These are phyloP conservation scores for Saccharomycopsis javanensis DNA, from an alignment of 805 yeast genomes.

Conservation along the genomic window DNA sequence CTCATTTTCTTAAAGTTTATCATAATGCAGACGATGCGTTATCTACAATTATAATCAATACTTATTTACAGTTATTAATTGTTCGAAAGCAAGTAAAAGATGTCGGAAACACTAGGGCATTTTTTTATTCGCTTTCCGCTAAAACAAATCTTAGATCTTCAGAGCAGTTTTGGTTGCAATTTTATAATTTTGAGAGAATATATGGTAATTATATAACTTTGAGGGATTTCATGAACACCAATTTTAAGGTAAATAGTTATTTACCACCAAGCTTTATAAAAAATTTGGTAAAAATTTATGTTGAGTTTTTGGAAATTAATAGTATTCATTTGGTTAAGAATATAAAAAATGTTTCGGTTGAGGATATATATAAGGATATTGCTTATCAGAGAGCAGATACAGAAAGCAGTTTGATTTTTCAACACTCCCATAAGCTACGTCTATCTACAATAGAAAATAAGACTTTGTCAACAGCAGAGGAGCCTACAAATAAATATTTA, in stretches of 20 bases:
- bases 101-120: background rate
- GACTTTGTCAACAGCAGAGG: conserved; percentile 24
- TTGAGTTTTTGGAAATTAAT: conserved; percentile 29
- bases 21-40: conserved; percentile 1
- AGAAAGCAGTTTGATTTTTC: conserved; percentile 10
- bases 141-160: conserved; percentile 16
- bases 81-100: background rate
- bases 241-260: conserved; percentile 35
- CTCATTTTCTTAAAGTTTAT: background rate
- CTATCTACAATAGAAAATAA: conserved; percentile 10
- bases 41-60: background rate
- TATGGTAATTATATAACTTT: conserved; percentile 37
- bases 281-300: conserved; percentile 30
- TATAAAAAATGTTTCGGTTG: background rate
- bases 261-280: conserved; percentile 43
- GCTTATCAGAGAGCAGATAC: conserved; percentile 7
- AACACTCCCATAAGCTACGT: conserved; percentile 23
- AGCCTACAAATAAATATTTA: conserved; percentile 24
- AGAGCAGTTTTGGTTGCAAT: conserved; percentile 46
- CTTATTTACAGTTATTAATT: conserved; percentile 4
- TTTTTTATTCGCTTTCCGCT: background rate
- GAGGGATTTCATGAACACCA: conserved; percentile 32
- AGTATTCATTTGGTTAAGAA: background rate
- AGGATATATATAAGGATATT: conserved; percentile 10
- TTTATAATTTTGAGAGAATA: conserved; percentile 42